Evolutionary conservation across 2,329 filamentous ascomycete species (phyloP).

Genomic region (Ophiostoma novo-ulmi): DNA sequence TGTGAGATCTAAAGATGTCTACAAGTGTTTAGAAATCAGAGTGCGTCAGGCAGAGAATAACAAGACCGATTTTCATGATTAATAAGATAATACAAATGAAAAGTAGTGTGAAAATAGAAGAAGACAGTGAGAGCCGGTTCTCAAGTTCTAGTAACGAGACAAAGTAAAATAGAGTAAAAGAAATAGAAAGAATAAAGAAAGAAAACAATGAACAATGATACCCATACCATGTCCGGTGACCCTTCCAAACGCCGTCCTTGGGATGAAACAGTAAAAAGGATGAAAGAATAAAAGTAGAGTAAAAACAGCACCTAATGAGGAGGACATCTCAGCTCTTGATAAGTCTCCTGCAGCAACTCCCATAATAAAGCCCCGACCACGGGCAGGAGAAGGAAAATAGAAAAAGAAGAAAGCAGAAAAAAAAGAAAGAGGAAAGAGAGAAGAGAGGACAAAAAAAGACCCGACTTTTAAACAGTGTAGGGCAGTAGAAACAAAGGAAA

Average conservation of each 20-base stretch:
- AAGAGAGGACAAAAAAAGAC: not conserved
- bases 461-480: too few species aligned
- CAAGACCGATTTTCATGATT: not conserved
- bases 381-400: not conserved
- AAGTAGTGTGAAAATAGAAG: not conserved
- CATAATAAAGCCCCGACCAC: not conserved
- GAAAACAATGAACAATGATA: not conserved
- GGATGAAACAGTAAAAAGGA: not conserved
- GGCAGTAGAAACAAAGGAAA: not conserved
- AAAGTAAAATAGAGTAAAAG: not conserved
- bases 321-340: slow-evolving; percentile 57
- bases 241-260: not conserved
- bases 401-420: not conserved
- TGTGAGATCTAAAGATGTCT: not conserved
- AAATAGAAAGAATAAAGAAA: not conserved
- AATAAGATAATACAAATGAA: not conserved
- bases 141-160: not conserved
- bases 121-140: not conserved
- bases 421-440: not conserved
- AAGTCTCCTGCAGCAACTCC: slow-evolving; percentile 34
- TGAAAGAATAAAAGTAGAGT: slow-evolving; percentile 21
- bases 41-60: not conserved
- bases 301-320: slow-evolving; percentile 28
- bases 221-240: not conserved
- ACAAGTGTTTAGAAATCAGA: too few species aligned